Evolutionary conservation across 192 early-diverging fungal species (phyloP).

Genomic region (Spinellus fusiger): DNA sequence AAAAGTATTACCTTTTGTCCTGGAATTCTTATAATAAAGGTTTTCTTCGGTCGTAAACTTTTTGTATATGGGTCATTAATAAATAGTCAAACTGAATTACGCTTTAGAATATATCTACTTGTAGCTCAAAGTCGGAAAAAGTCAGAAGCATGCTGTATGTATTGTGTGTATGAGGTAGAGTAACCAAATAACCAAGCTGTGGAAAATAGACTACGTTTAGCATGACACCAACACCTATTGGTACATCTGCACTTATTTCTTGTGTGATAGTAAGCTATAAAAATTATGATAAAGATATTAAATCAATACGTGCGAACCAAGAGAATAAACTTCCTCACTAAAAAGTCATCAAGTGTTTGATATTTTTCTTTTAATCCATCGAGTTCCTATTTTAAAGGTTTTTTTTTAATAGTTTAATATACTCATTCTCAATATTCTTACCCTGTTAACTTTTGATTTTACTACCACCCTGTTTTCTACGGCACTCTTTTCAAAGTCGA

Average conservation of each 20-base stretch:
- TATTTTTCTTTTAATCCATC: conserved; percentile 65
- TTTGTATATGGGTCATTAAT: too few relatives aligned
- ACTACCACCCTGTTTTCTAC: conserved; percentile 54
- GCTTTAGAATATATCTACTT: conserved; percentile 47
- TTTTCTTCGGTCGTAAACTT: conserved; percentile 65
- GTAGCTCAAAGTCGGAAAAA: conserved; percentile 48
- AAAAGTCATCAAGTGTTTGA: conserved; percentile 56
- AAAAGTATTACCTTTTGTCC: conserved; percentile 37
- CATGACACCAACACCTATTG: conserved; percentile 40
- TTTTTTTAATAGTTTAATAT: not conserved
- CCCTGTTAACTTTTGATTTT: conserved; percentile 43
- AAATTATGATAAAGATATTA: not conserved
- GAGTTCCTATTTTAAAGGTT: conserved; percentile 45
- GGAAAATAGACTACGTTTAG: conserved; percentile 80
- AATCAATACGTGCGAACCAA: not conserved
- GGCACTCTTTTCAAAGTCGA: conserved; percentile 68
- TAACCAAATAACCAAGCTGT: conserved; percentile 71
- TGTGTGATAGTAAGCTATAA: conserved; percentile 46
- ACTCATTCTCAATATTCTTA: conserved; percentile 2
- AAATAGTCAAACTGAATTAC: too few relatives aligned
- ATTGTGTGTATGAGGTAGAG: conserved; percentile 51
- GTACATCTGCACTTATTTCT: conserved; percentile 50
- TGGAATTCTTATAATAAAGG: conserved; percentile 66
- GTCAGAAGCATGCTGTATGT: conserved; percentile 37
- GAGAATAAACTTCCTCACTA: conserved; percentile 36